Base-by-base conservation (phyloP, 1,284 basidiomycete species). In the Melampsora abietis-canadensis region DNA sequence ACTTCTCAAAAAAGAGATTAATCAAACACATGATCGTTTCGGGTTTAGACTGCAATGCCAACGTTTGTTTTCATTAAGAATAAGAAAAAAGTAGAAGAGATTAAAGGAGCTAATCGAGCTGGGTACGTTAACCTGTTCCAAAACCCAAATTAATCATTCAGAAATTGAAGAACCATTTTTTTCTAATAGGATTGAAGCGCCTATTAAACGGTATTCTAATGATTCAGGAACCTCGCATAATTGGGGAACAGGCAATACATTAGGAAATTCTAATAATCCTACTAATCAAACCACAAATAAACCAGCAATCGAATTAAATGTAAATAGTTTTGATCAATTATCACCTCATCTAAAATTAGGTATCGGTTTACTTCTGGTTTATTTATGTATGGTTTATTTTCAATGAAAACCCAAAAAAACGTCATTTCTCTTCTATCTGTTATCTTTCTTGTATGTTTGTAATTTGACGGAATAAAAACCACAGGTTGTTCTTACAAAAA, bases 331-430 rank as follows among this genome's bases (percentile, higher is more conserved):
- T 44, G 37, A 64, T 24, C 60, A 54, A n/a, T 40, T 70, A 3
- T 70, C 68, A 21, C 30, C 51, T 64, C 61, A 70, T 63, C 60
- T 63, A 24, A 62, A 70, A 47, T 47, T 70, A n/a, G 68, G 68
- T 6, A 51, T 70, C 31, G 40, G 60, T 37, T 37, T 69, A 5
- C 24, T 69, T 69, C 12, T 60, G 2, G 21, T 69, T 40, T 69
- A 69, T 62, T 40, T 69, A 21, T 34, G 7, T 34, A 30, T 62
- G 24, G 34, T 62, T 27, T 62, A 30, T 24, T n/a, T n/a, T 34
- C n/a, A 62, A 30, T 62, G 8, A 62, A 19, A 17, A 27, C 7
- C 17, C 10, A 62, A 21, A n/a, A 30, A 6, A n/a, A 21, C 2
- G 27, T 1, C 21, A 21, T 21, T 3, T 19, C 21, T 21, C 8